Percentiles rank a stretch among this genome's conserved stretches.
These are phyloP conservation scores for Annona cherimola DNA, from an alignment of 164 flowering plant species.

Conservation along the genomic window DNA sequence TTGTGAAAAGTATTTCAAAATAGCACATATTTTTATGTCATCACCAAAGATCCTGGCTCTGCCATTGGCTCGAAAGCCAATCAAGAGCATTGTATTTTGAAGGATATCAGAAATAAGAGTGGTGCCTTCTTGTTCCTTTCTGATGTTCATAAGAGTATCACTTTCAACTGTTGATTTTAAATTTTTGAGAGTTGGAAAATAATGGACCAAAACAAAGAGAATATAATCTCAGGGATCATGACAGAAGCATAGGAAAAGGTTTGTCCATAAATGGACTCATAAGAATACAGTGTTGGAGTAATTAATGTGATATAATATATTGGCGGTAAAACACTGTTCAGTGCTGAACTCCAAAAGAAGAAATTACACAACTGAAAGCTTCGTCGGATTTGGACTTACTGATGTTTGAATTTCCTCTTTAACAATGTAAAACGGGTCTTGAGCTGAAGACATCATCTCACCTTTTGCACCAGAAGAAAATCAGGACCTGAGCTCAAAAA, in stretches of 20 bases:
- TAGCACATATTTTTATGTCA: no score
- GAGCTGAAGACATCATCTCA: constrained; percentile 68
- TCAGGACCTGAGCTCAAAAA: neutral
- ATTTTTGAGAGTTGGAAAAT: neutral
- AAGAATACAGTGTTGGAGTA: neutral
- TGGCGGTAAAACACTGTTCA: neutral
- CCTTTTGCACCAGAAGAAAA: neutral
- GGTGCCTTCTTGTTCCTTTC: neutral
- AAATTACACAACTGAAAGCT: neutral
- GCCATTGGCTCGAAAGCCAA: neutral
- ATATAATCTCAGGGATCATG: neutral
- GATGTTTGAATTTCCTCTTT: constrained; percentile 90
- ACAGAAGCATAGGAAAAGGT: neutral
- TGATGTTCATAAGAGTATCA: neutral
- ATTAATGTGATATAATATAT: neutral
- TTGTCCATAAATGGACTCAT: neutral
- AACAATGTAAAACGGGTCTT: constrained; percentile 93
- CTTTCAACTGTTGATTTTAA: neutral
- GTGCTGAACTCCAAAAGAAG: neutral
- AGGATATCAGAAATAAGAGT: neutral
- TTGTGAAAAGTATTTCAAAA: no score
- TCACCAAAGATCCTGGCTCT: no score
- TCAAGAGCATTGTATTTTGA: neutral
- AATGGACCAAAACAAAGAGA: neutral
- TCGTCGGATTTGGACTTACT: constrained; percentile 34